Base-by-base conservation (phyloP, 73 alveolate species). In the Paramecium tetraurelia region DNA sequence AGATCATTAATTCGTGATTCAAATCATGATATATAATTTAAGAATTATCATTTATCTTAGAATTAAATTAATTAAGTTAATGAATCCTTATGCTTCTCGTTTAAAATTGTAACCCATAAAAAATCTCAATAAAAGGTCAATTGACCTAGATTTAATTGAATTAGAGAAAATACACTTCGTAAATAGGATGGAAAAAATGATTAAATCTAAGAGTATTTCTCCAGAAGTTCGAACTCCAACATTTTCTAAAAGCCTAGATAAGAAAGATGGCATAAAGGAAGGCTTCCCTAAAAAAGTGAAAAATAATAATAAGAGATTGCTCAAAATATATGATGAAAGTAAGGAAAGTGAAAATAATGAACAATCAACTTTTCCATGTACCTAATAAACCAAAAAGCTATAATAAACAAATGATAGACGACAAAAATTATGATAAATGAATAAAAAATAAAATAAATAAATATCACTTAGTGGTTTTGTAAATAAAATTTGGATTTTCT, bases 401-500 rank as follows among this genome's bases (percentile, higher is more conserved):
- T 59, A n/a, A 59, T 59, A 40, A 40, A 40, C n/a, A 7, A 12
- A 40, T 40, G 48, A 40, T 40, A 40, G 48, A 40, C 48, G 4
- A 40, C 44, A 38, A 38, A 1, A 38, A 6, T 38, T 38, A 38
- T 40, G 16, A 40, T 40, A 40, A 53, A 48, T 21, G 11, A 27
- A 21, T 2, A 63, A 63, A 63, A 57, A 1, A n/a, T n/a, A n/a
- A n/a, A n/a, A 38, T 27, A 59, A 24, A 14, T n/a, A 58, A 27
- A 41, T 7, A 11, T 89, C 94, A 89, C 50, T 71, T 20, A 77
- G 76, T 89, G 33, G 86, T 98, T 70, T 98, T 98, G 94, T 95
- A 94, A 77, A 97, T 96, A 58, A 97, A 98, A 83, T 98, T 96
- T 12, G 99, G 99, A 63, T 98, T 99, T 44, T 93, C 85, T 44